Evolutionary conservation across 345 rosid genomes (phyloP).

Genomic region (Clarkia xantiana): DNA sequence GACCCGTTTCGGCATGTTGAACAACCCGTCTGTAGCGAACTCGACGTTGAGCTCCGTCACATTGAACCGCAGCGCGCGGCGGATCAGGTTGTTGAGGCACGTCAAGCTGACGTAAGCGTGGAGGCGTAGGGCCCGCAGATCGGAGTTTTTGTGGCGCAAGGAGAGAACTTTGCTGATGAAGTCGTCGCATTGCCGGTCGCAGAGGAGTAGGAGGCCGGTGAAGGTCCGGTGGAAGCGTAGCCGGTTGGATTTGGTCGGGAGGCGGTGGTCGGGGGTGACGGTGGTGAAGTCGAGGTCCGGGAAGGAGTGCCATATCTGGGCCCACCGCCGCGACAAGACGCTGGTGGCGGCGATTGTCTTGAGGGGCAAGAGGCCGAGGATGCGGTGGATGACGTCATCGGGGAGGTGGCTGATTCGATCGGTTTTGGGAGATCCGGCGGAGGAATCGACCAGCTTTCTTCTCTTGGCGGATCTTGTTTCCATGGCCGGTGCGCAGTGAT

Average conservation of each 20-base stretch:
- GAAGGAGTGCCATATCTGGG: conserved; percentile 57
- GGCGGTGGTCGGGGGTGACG: conserved; percentile 7
- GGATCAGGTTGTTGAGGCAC: conserved; percentile 46
- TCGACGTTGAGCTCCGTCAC: conserved; percentile 65
- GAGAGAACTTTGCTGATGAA: conserved; percentile 28
- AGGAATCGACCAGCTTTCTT: conserved; percentile 23
- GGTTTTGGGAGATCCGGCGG: not conserved
- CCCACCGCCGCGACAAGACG: conserved; percentile 49
- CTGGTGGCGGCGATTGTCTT: conserved; percentile 44
- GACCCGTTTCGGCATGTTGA: conserved; percentile 62
- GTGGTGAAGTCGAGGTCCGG: conserved; percentile 87
- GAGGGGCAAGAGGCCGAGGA: conserved; percentile 50
- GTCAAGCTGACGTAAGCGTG: conserved; percentile 45
- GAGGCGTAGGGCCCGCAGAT: conserved; percentile 49
- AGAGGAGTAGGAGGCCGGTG: conserved; percentile 2
- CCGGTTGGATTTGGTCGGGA: not conserved
- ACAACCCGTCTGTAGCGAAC: conserved; percentile 58
- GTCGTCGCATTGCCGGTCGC: conserved; percentile 15
- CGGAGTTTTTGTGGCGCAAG: conserved; percentile 19
- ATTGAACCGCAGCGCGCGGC: conserved; percentile 47
- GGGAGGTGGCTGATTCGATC: conserved; percentile 65
- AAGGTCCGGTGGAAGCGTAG: not conserved
- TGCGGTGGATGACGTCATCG: conserved; percentile 43
- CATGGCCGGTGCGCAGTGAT: conserved; percentile 14
- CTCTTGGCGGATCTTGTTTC: conserved; percentile 67